Conservation (phyloP, 2,329 filamentous ascomycete species). For the Pseudogymnoascus sp. region DNA sequence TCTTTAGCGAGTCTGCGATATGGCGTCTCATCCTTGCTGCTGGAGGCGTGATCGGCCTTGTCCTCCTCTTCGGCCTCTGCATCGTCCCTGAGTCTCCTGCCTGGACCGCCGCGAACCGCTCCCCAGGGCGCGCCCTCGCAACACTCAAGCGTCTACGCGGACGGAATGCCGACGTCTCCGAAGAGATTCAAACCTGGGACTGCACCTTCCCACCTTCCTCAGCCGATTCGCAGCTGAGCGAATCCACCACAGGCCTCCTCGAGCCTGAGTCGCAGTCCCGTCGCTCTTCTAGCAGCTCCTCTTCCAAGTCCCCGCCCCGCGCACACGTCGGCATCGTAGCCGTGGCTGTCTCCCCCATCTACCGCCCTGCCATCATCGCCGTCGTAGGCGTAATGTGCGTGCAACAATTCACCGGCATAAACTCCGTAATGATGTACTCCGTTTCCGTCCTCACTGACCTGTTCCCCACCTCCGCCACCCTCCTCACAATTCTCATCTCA, state of each 20-base stretch:
- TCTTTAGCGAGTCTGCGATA: conserved; percentile 66
- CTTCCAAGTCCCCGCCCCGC: conserved; percentile 13
- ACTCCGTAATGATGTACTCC: conserved; percentile 98
- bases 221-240: conserved; percentile 19
- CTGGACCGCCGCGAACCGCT: conserved; percentile 66
- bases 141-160: conserved; percentile 72
- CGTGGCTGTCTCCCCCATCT: conserved; percentile 58
- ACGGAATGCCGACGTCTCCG: conserved; percentile 55
- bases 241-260: conserved; percentile 17
- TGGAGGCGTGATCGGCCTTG: conserved; percentile 58
- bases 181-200: conserved; percentile 61
- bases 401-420: conserved; percentile 89
- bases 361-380: conserved; percentile 67
- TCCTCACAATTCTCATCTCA: conserved; percentile 83
- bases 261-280: conserved; percentile 16
- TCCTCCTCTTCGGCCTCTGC: conserved; percentile 62
- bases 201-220: conserved; percentile 26
- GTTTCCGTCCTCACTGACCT: conserved; percentile 78
- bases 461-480: conserved; percentile 69
- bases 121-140: conserved; percentile 51
- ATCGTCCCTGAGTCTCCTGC: conserved; percentile 80
- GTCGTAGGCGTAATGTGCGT: conserved; percentile 86
- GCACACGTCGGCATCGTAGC: conserved; percentile 50
- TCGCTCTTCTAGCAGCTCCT: conserved; percentile 21
- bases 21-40: conserved; percentile 79